These are phyloP conservation scores for Magnusiomyces clavatus DNA, from an alignment of 1,139 yeast genomes.

Conservation along the genomic window DNA sequence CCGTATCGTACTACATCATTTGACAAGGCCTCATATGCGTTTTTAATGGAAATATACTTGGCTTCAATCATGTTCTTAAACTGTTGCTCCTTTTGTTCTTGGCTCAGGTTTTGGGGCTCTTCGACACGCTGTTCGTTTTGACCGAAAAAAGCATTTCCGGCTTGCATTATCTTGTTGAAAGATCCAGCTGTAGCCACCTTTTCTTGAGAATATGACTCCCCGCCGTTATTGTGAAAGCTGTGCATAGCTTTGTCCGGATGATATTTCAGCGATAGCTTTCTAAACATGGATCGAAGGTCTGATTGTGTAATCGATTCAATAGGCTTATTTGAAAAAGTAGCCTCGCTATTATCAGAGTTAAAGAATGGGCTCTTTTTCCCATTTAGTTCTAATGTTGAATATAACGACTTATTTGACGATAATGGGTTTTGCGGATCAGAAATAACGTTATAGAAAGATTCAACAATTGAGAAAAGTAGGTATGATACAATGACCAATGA, in stretches of 20 bases:
- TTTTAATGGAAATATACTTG: conserved; percentile 23
- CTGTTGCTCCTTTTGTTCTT: not conserved
- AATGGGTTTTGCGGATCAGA: conserved; percentile 5
- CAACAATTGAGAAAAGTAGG: conserved; percentile 11
- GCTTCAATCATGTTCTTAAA: conserved; percentile 10
- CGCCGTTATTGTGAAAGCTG: too few species aligned
- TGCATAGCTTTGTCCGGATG: conserved; percentile 32
- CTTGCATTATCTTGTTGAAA: conserved; percentile 2
- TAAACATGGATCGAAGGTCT: conserved; percentile 19
- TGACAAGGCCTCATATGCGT: conserved; percentile 27
- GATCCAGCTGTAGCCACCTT: conserved; percentile 6
- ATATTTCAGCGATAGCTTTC: conserved; percentile 22
- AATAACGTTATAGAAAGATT: conserved; percentile 14
- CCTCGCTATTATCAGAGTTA: not conserved
- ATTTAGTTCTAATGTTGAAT: conserved; percentile 18
- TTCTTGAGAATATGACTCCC: too few species aligned
- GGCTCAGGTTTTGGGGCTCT: not conserved
- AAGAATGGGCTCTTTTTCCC: conserved; percentile 10
- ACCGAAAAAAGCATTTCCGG: not conserved
- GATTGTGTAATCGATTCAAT: conserved; percentile 12
- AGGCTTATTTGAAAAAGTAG: conserved; percentile 14
- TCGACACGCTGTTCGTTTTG: not conserved
- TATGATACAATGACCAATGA: conserved; percentile 7
- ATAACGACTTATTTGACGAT: conserved; percentile 13
- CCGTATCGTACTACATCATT: conserved; percentile 24